Evolutionary conservation across 2,329 filamentous ascomycete genomes (phyloP).

Genomic region (Bertia moriformis): DNA sequence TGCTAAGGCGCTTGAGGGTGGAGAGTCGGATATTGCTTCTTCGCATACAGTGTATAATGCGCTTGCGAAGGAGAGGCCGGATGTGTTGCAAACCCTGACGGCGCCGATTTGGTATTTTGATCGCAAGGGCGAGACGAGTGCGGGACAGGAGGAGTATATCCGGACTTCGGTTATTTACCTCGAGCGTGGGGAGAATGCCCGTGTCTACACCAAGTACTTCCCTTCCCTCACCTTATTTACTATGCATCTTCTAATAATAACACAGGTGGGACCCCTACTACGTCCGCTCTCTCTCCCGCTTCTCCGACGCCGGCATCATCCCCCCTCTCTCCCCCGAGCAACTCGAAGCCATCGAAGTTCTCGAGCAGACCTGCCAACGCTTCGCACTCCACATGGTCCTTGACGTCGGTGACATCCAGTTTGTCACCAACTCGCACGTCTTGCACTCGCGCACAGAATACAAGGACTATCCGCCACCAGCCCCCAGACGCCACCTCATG

Average conservation of each 20-base stretch:
- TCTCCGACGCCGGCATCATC: slow-evolving; percentile 59
- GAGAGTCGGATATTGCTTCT: slow-evolving; percentile 70
- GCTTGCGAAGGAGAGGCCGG: slow-evolving; percentile 59
- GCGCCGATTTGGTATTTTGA: slow-evolving; percentile 84
- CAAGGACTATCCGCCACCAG: slow-evolving; percentile 53
- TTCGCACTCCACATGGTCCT: slow-evolving; percentile 72
- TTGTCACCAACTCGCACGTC: slow-evolving; percentile 67
- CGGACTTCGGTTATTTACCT: slow-evolving; percentile 61
- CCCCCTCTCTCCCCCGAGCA: slow-evolving; percentile 60
- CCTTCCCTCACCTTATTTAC: neutral
- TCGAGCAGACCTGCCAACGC: slow-evolving; percentile 63
- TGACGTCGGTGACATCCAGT: slow-evolving; percentile 78
- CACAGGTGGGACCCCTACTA: slow-evolving; percentile 69
- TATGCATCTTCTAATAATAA: neutral
- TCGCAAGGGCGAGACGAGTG: slow-evolving; percentile 68
- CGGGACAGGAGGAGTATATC: slow-evolving; percentile 63
- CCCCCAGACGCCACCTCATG: slow-evolving; percentile 64
- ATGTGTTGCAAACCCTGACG: slow-evolving; percentile 62
- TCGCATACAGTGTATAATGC: slow-evolving; percentile 72
- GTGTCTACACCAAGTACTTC: slow-evolving; percentile 56
- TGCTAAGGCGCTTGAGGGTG: slow-evolving; percentile 63
- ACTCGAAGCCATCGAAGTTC: slow-evolving; percentile 47
- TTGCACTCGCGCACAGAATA: slow-evolving; percentile 73
- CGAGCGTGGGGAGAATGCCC: slow-evolving; percentile 49
- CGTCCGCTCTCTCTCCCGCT: slow-evolving; percentile 60